phyloP scores from a whole-genome alignment of 768 basidiomycete genomes.

The Lactarius quietus region DNA sequence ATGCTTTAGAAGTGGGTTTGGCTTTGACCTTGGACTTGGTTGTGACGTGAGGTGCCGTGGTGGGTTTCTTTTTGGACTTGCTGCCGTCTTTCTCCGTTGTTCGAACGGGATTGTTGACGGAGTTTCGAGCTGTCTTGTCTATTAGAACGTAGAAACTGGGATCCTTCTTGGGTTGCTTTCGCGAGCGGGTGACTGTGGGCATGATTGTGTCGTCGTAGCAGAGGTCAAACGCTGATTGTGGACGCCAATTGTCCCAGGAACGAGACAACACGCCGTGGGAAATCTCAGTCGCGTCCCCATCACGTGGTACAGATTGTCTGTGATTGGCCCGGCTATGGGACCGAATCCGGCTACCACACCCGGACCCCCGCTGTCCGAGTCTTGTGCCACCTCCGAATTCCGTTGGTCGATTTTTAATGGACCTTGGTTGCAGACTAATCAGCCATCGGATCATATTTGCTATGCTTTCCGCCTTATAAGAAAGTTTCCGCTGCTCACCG shows the following conservation, averaged over 20 bases:
- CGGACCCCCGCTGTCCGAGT: not conserved
- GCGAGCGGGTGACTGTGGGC: slow-evolving; percentile 16
- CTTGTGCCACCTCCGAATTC: not conserved
- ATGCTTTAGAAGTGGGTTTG: slow-evolving; percentile 4
- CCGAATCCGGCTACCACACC: not conserved
- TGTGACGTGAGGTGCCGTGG: not conserved
- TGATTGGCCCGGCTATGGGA: slow-evolving; percentile 1
- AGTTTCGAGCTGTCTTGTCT: slow-evolving; percentile 24
- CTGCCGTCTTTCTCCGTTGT: not conserved
- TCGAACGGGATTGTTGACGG: not conserved
- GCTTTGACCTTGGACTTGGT: slow-evolving; percentile 15
- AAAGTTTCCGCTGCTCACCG: not conserved
- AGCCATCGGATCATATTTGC: slow-evolving; percentile 16
- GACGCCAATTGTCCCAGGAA: not conserved
- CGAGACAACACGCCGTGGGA: slow-evolving; percentile 3
- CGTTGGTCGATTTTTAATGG: slow-evolving; percentile 3
- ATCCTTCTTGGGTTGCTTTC: slow-evolving; percentile 1
- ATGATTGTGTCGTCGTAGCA: slow-evolving; percentile 3
- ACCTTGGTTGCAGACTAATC: not conserved
- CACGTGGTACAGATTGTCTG: slow-evolving; percentile 9
- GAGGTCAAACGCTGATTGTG: not conserved
- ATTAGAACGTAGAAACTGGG: slow-evolving; percentile 22
- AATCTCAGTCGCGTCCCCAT: not conserved
- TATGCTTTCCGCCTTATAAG: slow-evolving; percentile 16
- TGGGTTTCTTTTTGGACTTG: slow-evolving; percentile 12